Conservation (phyloP, 805 yeast genomes). For the Huiozyma naganishii region DNA sequence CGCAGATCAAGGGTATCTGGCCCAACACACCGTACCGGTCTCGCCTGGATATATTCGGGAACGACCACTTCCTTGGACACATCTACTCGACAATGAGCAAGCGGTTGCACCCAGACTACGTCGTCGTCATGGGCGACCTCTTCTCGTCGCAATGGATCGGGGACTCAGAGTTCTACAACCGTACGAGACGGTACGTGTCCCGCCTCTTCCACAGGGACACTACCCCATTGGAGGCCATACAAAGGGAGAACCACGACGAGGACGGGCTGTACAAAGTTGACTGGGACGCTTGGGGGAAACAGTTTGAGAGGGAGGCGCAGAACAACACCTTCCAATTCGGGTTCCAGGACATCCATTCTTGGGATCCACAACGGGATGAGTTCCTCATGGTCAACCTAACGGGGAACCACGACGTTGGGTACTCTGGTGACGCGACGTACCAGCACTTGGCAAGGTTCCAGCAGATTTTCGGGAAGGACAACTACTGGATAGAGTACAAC, state of each 20-base stretch:
- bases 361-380: constrained; percentile 35
- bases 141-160: constrained; percentile 92
- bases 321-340: constrained; percentile 21
- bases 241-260: constrained; percentile 22
- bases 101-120: constrained; percentile 63
- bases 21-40: constrained; percentile 58
- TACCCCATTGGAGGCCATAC: constrained; percentile 42
- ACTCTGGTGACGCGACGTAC: constrained; percentile 86
- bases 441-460: constrained; percentile 80
- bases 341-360: constrained; percentile 50
- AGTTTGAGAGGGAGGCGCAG: constrained; percentile 6
- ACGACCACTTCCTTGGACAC: constrained; percentile 83
- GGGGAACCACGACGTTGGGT: constrained; percentile 95
- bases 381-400: constrained; percentile 74
- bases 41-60: constrained; percentile 75
- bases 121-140: constrained; percentile 85
- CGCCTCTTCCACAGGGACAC: constrained; percentile 56
- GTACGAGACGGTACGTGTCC: constrained; percentile 67
- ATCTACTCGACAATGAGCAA: constrained; percentile 55
- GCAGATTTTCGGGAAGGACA: constrained; percentile 70
- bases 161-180: constrained; percentile 72
- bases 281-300: constrained; percentile 22
- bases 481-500: constrained; percentile 67
- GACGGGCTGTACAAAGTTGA: constrained; percentile 18
- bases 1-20: constrained; percentile 90